A percentile compares a stretch with the other conserved stretches of the same genome.
phyloP scores from a whole-genome alignment of 164 flowering plant genomes.

The Berberis vulgaris region DNA sequence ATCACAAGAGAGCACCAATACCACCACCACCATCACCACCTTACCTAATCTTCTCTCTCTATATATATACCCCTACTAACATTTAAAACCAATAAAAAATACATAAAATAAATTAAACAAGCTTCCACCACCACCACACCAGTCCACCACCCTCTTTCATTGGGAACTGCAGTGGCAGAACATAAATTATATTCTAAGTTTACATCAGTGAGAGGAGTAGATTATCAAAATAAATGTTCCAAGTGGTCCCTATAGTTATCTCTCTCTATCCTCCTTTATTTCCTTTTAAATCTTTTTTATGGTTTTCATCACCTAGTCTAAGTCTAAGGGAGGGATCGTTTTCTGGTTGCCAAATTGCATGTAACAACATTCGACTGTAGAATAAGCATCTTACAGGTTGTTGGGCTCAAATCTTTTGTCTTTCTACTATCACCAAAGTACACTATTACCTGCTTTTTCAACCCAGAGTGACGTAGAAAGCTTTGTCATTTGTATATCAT shows the following conservation, averaged over 20 bases:
- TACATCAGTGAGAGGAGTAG: neutral
- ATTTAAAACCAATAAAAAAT: neutral
- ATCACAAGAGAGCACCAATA: slow-evolving; percentile 7
- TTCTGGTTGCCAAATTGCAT: slow-evolving; percentile 14
- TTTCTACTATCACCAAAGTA: slow-evolving; percentile 5
- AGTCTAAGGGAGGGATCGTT: slow-evolving; percentile 8
- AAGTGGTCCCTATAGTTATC: neutral
- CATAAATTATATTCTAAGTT: slow-evolving; percentile 1
- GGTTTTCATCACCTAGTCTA: slow-evolving; percentile 13
- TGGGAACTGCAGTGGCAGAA: slow-evolving; percentile 30
- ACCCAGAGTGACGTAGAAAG: neutral
- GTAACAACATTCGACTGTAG: slow-evolving; percentile 11
- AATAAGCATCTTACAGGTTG: slow-evolving; percentile 9
- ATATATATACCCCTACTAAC: neutral
- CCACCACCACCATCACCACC: slow-evolving; percentile 19
- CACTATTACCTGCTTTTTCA: neutral
- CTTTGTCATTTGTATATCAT: neutral
- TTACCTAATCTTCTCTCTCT: slow-evolving; percentile 43
- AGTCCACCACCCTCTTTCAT: slow-evolving; percentile 18
- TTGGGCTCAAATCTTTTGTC: slow-evolving; percentile 1
- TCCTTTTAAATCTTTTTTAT: slow-evolving; percentile 16
- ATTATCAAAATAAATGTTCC: slow-evolving; percentile 10
- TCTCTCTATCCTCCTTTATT: neutral
- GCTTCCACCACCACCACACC: slow-evolving; percentile 5
- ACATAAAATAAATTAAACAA: slow-evolving; percentile 1